Base-by-base conservation (phyloP, 768 basidiomycete genomes). In the Lentinula guzmanii region DNA sequence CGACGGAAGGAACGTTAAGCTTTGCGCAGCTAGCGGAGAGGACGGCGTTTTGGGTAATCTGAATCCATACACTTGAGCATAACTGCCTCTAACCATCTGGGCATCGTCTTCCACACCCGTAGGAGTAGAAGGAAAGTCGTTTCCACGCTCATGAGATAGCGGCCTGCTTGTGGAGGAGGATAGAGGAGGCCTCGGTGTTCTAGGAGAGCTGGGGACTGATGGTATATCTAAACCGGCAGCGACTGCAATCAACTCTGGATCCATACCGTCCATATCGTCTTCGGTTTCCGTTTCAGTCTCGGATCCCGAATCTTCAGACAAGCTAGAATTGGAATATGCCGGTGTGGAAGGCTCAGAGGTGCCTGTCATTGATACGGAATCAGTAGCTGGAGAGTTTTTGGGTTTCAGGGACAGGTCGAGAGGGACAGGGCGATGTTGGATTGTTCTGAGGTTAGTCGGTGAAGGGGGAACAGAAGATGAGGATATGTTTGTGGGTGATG, bases 31-130 rank as follows among this genome's bases (percentile, higher is more conserved):
- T 15, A n/a, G 9, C 11, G n/a, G 18, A 7, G 28, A 48, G 33
- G 21, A 58, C 31, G 34, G 58, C 46, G 9, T 15, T 28, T 59
- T 59, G 34, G 58, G 48, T 11, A 21, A 59, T 33, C 58, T 46
- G 45, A 59, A 59, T 10, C 58, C 58, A 48, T 59, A 59, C 31
- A 59, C 37, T 33, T 51, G 43, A 16, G 58, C 58, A 51, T 59
- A 59, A 18, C 58, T 59, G 7, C 58, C 58, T 24, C 55, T 56
- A 24, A 37, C 55, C 55, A 56, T 56, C 16, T 56, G 55, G 5
- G 13, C 28, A 24, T 56, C 55, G 16, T 52, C 51, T 15, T 56
- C 55, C 55, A 45, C 5, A 16, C 18, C 55, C 5, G 41, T 56
- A 42, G 55, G 41, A 39, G 55, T 42, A 2, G 41, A 10, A 33